Evolutionary conservation across 2,329 filamentous ascomycete genomes (phyloP), one percentile per base, ranked within the genome.

Genomic region (Blastomyces parvus): DNA sequence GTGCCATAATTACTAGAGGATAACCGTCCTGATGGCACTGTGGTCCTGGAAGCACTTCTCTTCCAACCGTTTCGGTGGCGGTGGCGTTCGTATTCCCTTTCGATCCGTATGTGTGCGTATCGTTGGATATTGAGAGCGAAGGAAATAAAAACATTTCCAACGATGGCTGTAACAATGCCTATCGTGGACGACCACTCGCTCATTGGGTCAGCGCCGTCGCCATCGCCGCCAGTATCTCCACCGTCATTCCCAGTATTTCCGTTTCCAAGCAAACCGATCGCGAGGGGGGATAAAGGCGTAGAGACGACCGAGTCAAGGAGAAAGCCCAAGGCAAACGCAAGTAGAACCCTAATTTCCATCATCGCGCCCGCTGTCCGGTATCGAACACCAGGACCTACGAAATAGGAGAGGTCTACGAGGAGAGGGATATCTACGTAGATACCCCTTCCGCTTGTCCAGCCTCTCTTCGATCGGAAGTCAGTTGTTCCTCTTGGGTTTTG

Each of bases 41-140:
- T 36, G 57, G n/a, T 59, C 33, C 64, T 67, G 0, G 68, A 65
- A 46, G 67, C 66, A 8, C 74, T 73, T 52, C 79, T 80, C 68
- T 81, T 83, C 69, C 82, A 71, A n/a, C 82, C 80, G 60, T 82
- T 79, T 67, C 79, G 83, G 53, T 83, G 81, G 57, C 80, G 81
- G 56, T 82, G 78, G 66, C 84, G 82, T 56, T 83, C 81, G 68
- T 83, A 85, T 73, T 92, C 86, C 69, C 87, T 83, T 66, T 90
- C 86, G 66, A 99, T 83, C 63, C 88, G 85, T 63, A 94, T 90
- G 73, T 99, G 94, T 42, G 94, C 93, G 74, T 97, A 97, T 67
- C 94, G 86, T 77, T 99, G 94, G 59, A 95, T 93, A 73, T 99
- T 99, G 65, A 99, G 84, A 14, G 94, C 94, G 66, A 99, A 86